Evolutionary conservation across 2,329 filamentous ascomycete genomes (phyloP), one percentile per base, ranked within the genome.

Genomic region (Lachnellula subtilissima): DNA sequence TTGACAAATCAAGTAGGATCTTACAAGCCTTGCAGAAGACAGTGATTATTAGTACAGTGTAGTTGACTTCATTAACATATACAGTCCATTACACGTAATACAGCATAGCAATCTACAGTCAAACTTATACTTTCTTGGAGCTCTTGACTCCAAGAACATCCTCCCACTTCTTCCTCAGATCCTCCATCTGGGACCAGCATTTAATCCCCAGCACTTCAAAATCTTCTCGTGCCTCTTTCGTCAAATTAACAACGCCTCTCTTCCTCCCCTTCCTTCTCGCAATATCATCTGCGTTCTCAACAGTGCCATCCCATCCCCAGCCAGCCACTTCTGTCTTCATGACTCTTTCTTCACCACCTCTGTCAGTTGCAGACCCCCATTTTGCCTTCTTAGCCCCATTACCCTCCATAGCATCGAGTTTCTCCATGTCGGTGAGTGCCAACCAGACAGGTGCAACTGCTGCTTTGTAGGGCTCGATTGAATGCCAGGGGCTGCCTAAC

Each of bases 401-500:
- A 22, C 67, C 70, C 62, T 82, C 76, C 39, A 78, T 69, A 2
- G 75, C 76, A 50, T 89, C 82, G 14, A 92, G 76, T 19, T 78
- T 76, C 15, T 81, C 80, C 56, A 87, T 80, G 7, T 83, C 75
- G 19, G 86, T 80, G 12, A 97, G 80, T 0, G 87, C 83, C 6
- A 96, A 74, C 87, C 89, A 97, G 23, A 88, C 86, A 5, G 89
- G 82, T 0, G 91, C 84, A 48, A 80, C 81, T 7, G 92, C 90
- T 43, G 88, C 92, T 19, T 82, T 80, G 74, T 96, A 96, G 0
- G 86, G 79, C n/a, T 80, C 80, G 49, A 89, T 78, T 0, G 82
- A 79, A 71, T 97, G 93, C 94, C 94, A 99, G 11, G 89, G 89
- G 2, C 89, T 95, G 49, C 94, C 94, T 25, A 91, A 70, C 76